Percentiles rank a stretch among this genome's conserved stretches.
Conservation (phyloP, 495 filamentous ascomycete genomes). For the Xylaria cubensis region DNA sequence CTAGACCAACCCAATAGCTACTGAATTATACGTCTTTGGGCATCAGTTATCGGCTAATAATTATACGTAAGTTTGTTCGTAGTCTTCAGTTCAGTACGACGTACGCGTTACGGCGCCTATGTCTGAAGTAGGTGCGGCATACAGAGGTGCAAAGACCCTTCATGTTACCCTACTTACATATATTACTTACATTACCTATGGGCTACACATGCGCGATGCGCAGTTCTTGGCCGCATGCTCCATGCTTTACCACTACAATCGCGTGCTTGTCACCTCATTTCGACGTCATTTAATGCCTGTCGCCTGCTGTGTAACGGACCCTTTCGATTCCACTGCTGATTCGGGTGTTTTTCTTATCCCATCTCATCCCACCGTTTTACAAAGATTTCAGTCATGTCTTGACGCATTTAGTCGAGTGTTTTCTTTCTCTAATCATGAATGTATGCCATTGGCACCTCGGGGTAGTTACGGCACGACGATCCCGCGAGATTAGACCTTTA, state of each 20-base stretch:
- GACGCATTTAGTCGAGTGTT: neutral
- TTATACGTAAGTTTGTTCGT: neutral
- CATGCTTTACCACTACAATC: conserved; percentile 5
- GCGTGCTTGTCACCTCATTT: conserved; percentile 28
- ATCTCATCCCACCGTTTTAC: neutral
- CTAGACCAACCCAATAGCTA: neutral
- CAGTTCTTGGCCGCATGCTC: conserved; percentile 17
- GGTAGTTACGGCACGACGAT: conserved; percentile 1
- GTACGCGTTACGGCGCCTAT: neutral
- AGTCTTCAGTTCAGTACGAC: neutral
- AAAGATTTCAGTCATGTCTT: neutral
- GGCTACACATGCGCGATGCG: neutral
- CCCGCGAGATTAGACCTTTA: conserved; percentile 12
- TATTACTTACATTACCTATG: conserved; percentile 9
- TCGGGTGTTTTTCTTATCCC: neutral
- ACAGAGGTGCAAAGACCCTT: neutral
- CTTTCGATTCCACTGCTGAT: neutral
- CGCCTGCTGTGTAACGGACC: conserved; percentile 19
- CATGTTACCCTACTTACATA: conserved; percentile 1
- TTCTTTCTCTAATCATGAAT: neutral
- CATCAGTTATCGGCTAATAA: neutral
- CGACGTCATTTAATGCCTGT: conserved; percentile 26
- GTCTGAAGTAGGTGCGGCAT: neutral
- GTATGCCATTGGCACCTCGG: neutral
- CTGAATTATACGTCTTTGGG: neutral